Base-by-base conservation (phyloP, 2,329 filamentous ascomycete species). In the Calcarisporium arbuscula region DNA sequence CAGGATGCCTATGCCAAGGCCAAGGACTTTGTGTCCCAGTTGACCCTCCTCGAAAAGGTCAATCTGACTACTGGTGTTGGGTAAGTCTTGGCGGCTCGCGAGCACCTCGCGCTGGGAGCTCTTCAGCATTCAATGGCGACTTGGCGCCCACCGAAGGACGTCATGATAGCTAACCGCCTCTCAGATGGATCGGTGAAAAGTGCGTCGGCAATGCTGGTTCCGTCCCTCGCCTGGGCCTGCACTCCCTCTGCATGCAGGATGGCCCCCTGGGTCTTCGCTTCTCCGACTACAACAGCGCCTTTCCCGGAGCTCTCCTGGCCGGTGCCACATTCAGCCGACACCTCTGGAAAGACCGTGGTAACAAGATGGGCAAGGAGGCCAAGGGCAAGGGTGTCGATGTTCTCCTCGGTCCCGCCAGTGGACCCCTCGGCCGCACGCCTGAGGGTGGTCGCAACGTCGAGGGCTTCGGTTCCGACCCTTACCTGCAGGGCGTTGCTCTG, bases 11-110 rank as follows among this genome's bases (percentile, higher is more conserved):
- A 94, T 48, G 64, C 62, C 15, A 80, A 83, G 57, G 89, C 89
- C 2, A 77, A 75, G 46, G 75, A 70, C 4, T 90, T 95, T 50
- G 87, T 95, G 29, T 82, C 82, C 8, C 79, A 88, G 54, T 63
- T 95, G 61, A 94, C 87, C 1, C 69, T 95, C 22, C 54, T 79
- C 9, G 89, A 95, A 59, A 95, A 95, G 65, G 87, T 96, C 60
- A 96, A 96, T 58, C 58, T 98, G 44, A 96, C 90, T 4, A 95
- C 89, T 1, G 90, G 90, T 57, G 76, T 83, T 44, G 88, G 88
- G 75, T 90, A 63, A 58, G 78, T 63, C n/a, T 14, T 11, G n/a
- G n/a, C n/a, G n/a, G n/a, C n/a, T n/a, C n/a, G n/a, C n/a, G n/a
- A n/a, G n/a, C n/a, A n/a, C n/a, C n/a, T n/a, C n/a, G n/a, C n/a